Percentiles rank a stretch among this genome's conserved stretches.
These are phyloP conservation scores for Penstemon davidsonii DNA, from an alignment of 257 asterid species.

Conservation along the genomic window DNA sequence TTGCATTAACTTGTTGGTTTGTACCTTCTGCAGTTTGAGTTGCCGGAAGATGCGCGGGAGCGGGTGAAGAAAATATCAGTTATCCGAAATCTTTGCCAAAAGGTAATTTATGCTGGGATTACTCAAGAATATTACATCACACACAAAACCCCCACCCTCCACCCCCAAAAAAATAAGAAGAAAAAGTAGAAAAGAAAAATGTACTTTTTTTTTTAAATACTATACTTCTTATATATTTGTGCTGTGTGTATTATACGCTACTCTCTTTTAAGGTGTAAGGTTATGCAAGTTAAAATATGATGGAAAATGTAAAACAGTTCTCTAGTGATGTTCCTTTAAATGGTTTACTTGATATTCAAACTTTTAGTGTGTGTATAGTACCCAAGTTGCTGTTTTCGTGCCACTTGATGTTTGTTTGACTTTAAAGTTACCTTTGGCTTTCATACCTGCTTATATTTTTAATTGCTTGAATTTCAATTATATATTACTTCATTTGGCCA, in stretches of 20 bases:
- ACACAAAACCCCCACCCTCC: not conserved
- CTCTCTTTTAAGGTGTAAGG: no score
- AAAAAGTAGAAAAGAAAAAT: not conserved
- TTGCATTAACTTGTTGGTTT: constrained; percentile 17
- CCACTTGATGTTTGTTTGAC: not conserved
- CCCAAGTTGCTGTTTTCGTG: not conserved
- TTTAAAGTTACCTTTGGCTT: no score
- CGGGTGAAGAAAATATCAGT: constrained; percentile 73
- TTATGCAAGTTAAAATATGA: no score
- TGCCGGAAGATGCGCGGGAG: constrained; percentile 64
- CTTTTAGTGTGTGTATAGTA: not conserved
- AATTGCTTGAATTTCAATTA: no score
- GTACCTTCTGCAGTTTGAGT: constrained; percentile 59
- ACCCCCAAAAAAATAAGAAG: not conserved
- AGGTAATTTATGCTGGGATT: constrained; percentile 45
- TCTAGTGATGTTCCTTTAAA: not conserved
- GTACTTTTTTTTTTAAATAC: no score
- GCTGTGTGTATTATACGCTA: no score
- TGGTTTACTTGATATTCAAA: not conserved
- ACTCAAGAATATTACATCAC: not conserved
- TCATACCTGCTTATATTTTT: not conserved
- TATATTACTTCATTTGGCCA: not conserved
- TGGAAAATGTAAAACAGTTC: no score
- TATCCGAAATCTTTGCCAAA: constrained; percentile 77
- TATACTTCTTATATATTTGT: no score